Evolutionary conservation across 345 rosid genomes (phyloP).

Genomic region (Rubroshorea leprosula): DNA sequence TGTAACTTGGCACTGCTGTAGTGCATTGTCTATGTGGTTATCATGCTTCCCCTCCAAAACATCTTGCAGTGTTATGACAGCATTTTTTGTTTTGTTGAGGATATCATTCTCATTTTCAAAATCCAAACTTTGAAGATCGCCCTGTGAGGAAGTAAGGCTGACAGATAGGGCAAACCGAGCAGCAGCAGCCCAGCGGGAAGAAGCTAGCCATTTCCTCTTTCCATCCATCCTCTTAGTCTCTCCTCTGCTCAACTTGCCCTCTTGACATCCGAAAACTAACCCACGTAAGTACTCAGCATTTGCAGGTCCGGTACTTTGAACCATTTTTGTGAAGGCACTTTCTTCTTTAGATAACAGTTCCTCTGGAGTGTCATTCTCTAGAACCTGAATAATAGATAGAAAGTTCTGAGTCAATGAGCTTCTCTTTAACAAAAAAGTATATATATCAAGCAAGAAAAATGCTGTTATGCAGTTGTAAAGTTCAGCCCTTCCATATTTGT

Average conservation of each 20-base stretch:
- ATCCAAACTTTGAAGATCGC: slow-evolving; percentile 56
- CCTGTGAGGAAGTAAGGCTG: slow-evolving; percentile 65
- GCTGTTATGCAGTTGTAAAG: too few species aligned
- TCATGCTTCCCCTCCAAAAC: slow-evolving; percentile 82
- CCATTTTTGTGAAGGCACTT: slow-evolving; percentile 94
- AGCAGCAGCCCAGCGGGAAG: slow-evolving; percentile 86
- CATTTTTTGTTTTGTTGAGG: slow-evolving; percentile 69
- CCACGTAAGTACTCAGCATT: slow-evolving; percentile 71
- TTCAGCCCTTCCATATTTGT: too few species aligned
- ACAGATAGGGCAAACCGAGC: slow-evolving; percentile 66
- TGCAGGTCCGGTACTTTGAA: slow-evolving; percentile 90
- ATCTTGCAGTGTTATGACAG: slow-evolving; percentile 60
- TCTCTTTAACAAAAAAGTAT: too few species aligned
- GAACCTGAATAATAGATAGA: slow-evolving; percentile 68
- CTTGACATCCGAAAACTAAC: slow-evolving; percentile 23
- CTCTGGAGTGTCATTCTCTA: slow-evolving; percentile 82
- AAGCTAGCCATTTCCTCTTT: slow-evolving; percentile 64
- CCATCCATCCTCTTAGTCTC: slow-evolving; percentile 52
- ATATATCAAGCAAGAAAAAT: too few species aligned
- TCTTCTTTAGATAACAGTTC: slow-evolving; percentile 56
- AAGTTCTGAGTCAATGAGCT: too few species aligned
- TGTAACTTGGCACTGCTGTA: slow-evolving; percentile 44
- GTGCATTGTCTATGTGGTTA: slow-evolving; percentile 46
- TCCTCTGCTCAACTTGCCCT: slow-evolving; percentile 32
- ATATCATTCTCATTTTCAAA: slow-evolving; percentile 47